Evolutionary conservation across 345 rosid species (phyloP), one percentile per base, ranked within the genome.

Genomic region (Euphorbia pulcherrima): DNA sequence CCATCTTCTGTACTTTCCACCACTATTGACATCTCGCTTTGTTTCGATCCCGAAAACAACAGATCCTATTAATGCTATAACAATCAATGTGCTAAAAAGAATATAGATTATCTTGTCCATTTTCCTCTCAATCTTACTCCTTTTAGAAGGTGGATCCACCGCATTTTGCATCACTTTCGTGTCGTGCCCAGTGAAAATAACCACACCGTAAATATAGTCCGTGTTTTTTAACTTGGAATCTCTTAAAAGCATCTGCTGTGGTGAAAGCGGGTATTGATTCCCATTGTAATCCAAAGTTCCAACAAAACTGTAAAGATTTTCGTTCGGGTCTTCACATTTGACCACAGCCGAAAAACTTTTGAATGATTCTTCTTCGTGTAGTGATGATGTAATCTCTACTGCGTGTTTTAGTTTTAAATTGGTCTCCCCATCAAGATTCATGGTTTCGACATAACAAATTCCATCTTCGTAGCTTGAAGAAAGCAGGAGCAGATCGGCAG

Each of bases 111-210:
- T 87, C 92, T 83, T 87, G 50, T 93, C 98, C 97, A 90, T 93
- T 81, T 74, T 90, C 64, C 70, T 86, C 84, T 93, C 98, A 37
- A 93, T 85, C 80, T 81, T 87, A 60, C 92, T 93, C 83, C 97
- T 89, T 74, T 93, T 93, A 17, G 96, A 90, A 78, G 90, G 97
- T 39, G 98, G 96, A 67, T 86, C 78, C 3, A 75, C 82, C 46
- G 96, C 86, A 77, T 93, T 93, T 85, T 88, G 94, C 96, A 93
- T 90, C 77, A 93, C 96, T 81, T 93, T 93, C 0, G 98, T 81
- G 50, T 93, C 98, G 55, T 90, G 97, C 20, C 98, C 98, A 0
- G 98, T 90, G 74, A 90, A 89, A 69, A 93, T 77, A 69, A 87
- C 95, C 17, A 85, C 94, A 0, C 97, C 98, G 29, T 82, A 67